phyloP scores from a whole-genome alignment of 2,329 filamentous ascomycete species.

The Aureobasidium leucospermi region DNA sequence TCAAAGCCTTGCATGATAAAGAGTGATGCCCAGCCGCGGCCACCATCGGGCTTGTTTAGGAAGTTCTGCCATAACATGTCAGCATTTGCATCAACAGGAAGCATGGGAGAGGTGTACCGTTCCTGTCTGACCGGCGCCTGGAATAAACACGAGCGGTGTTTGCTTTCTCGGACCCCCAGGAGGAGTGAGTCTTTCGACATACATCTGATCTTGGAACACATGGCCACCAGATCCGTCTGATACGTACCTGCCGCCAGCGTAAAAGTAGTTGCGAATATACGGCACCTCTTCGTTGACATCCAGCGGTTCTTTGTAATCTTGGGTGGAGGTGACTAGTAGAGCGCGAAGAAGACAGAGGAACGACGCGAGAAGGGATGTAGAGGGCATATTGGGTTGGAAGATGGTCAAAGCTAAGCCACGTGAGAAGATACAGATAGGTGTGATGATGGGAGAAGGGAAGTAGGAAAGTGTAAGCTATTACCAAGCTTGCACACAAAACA shows the following conservation, averaged over 20 bases:
- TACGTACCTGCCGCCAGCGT: slow-evolving; percentile 22
- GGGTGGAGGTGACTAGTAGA: background rate
- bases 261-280: slow-evolving; percentile 17
- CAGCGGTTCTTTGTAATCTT: background rate
- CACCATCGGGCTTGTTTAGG: slow-evolving; percentile 42
- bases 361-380: background rate
- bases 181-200: slow-evolving; percentile 44
- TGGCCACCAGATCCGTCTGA: slow-evolving; percentile 8
- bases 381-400: background rate
- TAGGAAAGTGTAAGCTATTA: no score
- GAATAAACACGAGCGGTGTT: slow-evolving; percentile 37
- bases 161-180: slow-evolving; percentile 15
- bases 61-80: slow-evolving; percentile 22
- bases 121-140: slow-evolving; percentile 37
- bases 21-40: slow-evolving; percentile 41
- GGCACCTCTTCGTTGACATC: background rate
- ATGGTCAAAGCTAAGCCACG: no score
- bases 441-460: no score
- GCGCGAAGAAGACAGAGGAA: background rate
- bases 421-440: no score
- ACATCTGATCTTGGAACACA: slow-evolving; percentile 41
- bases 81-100: background rate
- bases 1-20: slow-evolving; percentile 40
- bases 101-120: slow-evolving; percentile 23
- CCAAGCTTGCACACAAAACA: no score